Evolutionary conservation across 345 rosid genomes (phyloP).

Genomic region (Moringa oleifera): DNA sequence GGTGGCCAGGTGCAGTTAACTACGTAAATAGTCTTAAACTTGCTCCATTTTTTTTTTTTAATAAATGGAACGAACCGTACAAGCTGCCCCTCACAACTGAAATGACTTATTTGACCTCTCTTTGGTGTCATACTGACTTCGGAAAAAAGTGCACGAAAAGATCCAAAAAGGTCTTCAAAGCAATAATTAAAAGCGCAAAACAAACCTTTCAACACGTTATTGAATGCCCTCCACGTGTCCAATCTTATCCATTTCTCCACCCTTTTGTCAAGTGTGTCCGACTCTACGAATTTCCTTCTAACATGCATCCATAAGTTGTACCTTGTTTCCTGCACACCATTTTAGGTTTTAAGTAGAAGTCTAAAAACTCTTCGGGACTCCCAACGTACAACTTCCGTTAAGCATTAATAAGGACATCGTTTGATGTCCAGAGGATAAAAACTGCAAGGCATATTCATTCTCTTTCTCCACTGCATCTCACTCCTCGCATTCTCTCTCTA

Average conservation of each 20-base stretch:
- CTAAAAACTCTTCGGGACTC: neutral
- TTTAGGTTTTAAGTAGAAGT: no score
- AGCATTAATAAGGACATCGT: no score
- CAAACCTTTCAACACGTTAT: neutral
- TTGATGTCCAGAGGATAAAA: neutral
- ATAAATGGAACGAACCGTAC: no score
- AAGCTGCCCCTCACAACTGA: no score
- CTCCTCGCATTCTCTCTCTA: conserved; percentile 8
- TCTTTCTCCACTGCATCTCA: neutral
- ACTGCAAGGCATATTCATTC: conserved; percentile 3
- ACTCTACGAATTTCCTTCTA: conserved; percentile 10
- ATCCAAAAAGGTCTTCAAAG: no score
- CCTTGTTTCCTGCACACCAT: conserved; percentile 11
- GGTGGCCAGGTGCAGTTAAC: no score
- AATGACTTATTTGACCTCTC: no score
- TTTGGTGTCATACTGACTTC: no score
- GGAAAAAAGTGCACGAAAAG: no score
- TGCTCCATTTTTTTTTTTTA: no score
- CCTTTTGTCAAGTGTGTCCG: conserved; percentile 1
- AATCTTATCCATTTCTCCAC: conserved; percentile 20
- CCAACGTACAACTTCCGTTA: neutral
- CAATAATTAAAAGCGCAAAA: neutral
- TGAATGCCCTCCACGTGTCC: conserved; percentile 20
- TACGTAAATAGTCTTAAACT: no score
- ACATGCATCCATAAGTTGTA: conserved; percentile 1